Evolutionary conservation across 1,284 basidiomycete genomes (phyloP), one percentile per base, ranked within the genome.

Genomic region (Puccinia polysora): DNA sequence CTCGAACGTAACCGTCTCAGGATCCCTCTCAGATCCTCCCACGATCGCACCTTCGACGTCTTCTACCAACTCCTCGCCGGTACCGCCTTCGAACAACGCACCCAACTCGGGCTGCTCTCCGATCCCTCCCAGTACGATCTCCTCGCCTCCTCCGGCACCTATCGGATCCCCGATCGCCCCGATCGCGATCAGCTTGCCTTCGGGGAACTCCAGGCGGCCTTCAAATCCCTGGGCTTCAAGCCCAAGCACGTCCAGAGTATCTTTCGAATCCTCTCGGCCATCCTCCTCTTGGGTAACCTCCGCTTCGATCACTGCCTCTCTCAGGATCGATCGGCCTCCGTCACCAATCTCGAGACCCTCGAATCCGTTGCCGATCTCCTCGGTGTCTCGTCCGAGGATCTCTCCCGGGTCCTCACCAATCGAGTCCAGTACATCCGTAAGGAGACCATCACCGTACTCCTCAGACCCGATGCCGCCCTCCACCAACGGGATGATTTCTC

Each of bases 151-250:
- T 78, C 86, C 89, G 18, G 85, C 93, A 0, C 90, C 90, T 1
- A 84, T 86, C 0, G 90, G 90, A 90, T 91, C 0, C 90, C 90
- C 80, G 89, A 92, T 79, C 89, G 94, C 77, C 82, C 87, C 43
- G 86, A 89, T 38, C n/a, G n/a, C n/a, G 89, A 86, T 28, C n/a
- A n/a, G n/a, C n/a, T n/a, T n/a, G n/a, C n/a, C n/a, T 90, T 94
- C 86, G 86, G 86, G 55, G 89, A 92, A 65, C 82, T 95, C 2
- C 86, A 91, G 18, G 85, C 83, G 3, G 87, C 90, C 3, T 87
- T 96, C 85, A 86, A 86, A 72, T 84, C 84, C 0, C 85, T 96
- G 40, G 91, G 90, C 23, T 93, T 96, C 85, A 94, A 94, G 81
- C 82, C 86, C 20, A 93, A 93, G 79, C 89, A 92, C 80, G 84